A percentile compares a stretch with the other conserved stretches of the same genome.
Evolutionary conservation across 176 grass and related monocot genomes (phyloP).

Genomic region (Panicum miliaceum): DNA sequence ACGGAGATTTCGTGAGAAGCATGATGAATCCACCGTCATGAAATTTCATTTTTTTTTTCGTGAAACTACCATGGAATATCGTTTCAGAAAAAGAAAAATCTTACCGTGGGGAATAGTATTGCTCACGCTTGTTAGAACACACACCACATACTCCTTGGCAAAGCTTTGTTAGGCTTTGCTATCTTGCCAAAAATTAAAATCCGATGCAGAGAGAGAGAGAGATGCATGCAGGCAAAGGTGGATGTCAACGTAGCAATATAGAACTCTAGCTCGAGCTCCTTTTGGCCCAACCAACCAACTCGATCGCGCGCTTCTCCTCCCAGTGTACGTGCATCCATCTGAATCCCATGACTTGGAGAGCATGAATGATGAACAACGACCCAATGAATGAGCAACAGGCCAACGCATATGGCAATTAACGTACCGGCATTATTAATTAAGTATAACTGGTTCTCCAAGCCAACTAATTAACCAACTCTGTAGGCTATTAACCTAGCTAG

Average conservation of each 20-base stretch:
- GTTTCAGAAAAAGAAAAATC: too few relatives aligned
- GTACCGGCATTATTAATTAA: too few relatives aligned
- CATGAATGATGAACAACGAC: too few relatives aligned
- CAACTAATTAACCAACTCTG: neutral
- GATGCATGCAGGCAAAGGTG: neutral
- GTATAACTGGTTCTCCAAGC: neutral
- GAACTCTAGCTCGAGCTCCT: neutral
- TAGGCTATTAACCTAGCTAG: too few relatives aligned
- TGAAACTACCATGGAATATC: too few relatives aligned
- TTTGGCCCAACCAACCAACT: conserved; percentile 6
- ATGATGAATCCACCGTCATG: too few relatives aligned
- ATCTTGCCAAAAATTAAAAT: neutral
- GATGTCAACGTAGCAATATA: neutral
- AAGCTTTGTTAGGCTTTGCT: neutral
- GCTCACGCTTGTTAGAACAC: neutral
- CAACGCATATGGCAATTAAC: neutral
- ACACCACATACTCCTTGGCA: neutral
- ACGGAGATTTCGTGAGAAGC: too few relatives aligned
- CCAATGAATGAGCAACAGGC: neutral
- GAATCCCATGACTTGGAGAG: neutral
- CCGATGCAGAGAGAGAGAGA: neutral
- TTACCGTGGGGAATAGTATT: neutral
- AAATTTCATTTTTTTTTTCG: too few relatives aligned
- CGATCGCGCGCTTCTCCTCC: neutral
- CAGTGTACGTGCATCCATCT: neutral